These are phyloP conservation scores for Beauveria asiatica DNA, from an alignment of 2,329 filamentous ascomycete species.

Conservation along the genomic window DNA sequence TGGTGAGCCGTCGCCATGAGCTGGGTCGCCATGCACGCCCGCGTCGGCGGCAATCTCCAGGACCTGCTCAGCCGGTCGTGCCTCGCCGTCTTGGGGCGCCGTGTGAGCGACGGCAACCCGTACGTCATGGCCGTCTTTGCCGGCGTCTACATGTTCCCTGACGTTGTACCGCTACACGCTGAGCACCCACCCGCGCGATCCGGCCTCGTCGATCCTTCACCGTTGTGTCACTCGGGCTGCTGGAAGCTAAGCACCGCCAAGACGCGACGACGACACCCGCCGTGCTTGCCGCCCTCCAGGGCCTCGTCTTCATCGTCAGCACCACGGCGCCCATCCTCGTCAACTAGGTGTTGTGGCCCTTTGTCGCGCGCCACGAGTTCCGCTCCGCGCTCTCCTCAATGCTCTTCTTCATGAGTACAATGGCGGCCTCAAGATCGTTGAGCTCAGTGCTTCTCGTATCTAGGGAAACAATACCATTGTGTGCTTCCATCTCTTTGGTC, in stretches of 20 bases:
- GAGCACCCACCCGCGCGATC: conserved; percentile 47
- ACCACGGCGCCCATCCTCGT: conserved; percentile 44
- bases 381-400: conserved; percentile 46
- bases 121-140: conserved; percentile 48
- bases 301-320: conserved; percentile 43
- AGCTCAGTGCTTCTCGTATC: no score
- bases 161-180: conserved; percentile 50
- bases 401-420: conserved; percentile 50
- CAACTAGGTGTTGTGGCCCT: conserved; percentile 55
- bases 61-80: conserved; percentile 45
- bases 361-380: conserved; percentile 51
- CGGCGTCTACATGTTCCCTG: conserved; percentile 47
- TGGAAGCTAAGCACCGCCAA: conserved; percentile 19
- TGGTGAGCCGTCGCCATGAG: conserved; percentile 53
- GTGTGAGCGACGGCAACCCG: conserved; percentile 44
- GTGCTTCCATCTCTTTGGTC: no score
- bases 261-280: conserved; percentile 24
- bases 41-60: conserved; percentile 49
- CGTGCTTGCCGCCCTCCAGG: conserved; percentile 37
- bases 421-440: no score
- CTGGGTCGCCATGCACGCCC: conserved; percentile 43
- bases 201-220: conserved; percentile 50
- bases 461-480: no score
- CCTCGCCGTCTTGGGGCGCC: conserved; percentile 41
- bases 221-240: conserved; percentile 40